Evolutionary conservation across 75 land plant species (phyloP).

Genomic region (Isoetes taiwanensis): DNA sequence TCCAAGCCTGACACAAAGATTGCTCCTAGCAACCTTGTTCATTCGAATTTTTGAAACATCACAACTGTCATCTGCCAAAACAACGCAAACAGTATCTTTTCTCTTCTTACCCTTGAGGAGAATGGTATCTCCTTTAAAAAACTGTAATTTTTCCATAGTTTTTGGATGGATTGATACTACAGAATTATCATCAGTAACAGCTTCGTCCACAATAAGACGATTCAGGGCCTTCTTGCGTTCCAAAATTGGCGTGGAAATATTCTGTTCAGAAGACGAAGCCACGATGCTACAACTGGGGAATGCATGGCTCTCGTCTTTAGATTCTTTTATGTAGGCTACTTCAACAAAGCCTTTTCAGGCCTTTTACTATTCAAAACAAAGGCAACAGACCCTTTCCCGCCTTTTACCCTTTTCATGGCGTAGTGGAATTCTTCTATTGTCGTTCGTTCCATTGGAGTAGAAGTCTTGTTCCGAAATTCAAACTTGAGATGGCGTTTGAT

Average conservation of each 20-base stretch:
- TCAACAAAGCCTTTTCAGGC: too few species aligned
- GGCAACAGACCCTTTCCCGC: too few species aligned
- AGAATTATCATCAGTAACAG: conserved; percentile 70
- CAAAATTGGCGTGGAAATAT: conserved; percentile 62
- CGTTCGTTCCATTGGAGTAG: too few species aligned
- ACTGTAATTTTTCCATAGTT: conserved; percentile 77
- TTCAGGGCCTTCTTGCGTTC: conserved; percentile 75
- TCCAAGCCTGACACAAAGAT: background rate
- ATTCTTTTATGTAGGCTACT: too few species aligned
- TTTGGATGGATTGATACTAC: conserved; percentile 59
- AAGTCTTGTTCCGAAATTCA: too few species aligned
- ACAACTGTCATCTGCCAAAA: background rate
- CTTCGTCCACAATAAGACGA: conserved; percentile 67
- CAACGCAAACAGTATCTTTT: background rate
- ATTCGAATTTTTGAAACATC: background rate
- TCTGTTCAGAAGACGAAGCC: too few species aligned
- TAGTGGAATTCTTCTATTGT: too few species aligned
- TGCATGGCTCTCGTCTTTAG: too few species aligned
- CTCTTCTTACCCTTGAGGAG: conserved; percentile 20
- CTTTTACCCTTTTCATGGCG: too few species aligned
- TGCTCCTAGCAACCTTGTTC: background rate
- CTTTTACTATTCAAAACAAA: too few species aligned
- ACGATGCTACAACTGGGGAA: too few species aligned
- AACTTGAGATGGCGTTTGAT: too few species aligned
- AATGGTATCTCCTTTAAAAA: conserved; percentile 70